These are phyloP conservation scores for Senna tora DNA, from an alignment of 306 rosid species.

Conservation along the genomic window DNA sequence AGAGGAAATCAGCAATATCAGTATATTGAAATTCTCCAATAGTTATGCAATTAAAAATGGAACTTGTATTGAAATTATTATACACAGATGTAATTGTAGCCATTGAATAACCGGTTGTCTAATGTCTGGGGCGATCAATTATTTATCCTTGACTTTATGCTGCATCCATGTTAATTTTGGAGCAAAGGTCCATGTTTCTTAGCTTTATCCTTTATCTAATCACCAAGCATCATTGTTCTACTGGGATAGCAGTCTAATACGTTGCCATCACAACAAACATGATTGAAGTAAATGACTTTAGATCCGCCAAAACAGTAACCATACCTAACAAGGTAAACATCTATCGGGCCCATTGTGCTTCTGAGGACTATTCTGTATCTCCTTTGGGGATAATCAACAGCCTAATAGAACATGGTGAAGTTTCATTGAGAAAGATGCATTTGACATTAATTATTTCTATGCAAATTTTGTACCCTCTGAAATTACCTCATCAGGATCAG, in stretches of 20 bases:
- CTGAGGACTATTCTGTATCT: constrained; percentile 93
- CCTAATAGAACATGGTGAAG: constrained; percentile 54
- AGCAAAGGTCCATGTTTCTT: not conserved
- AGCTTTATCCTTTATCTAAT: not conserved
- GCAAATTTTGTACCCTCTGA: constrained; percentile 22
- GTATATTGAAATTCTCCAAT: constrained; percentile 7
- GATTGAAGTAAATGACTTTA: constrained; percentile 21
- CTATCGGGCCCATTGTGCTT: constrained; percentile 97
- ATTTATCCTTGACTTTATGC: not conserved
- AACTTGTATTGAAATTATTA: not conserved
- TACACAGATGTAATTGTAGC: too few species aligned
- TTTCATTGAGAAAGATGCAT: constrained; percentile 39
- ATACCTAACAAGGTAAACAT: constrained; percentile 98
- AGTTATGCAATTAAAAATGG: not conserved
- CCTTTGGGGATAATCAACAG: constrained; percentile 94
- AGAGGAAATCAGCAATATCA: constrained; percentile 25
- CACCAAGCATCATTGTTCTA: constrained; percentile 30
- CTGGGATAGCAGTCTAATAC: constrained; percentile 31
- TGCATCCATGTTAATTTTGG: not conserved
- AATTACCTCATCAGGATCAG: constrained; percentile 98
- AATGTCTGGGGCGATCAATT: not conserved
- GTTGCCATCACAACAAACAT: constrained; percentile 28
- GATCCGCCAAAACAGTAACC: constrained; percentile 27
- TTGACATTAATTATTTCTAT: constrained; percentile 8
- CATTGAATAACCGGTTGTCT: not conserved